These are phyloP conservation scores for Babesia bovis DNA, from an alignment of 169 alveolate genomes.

Conservation along the genomic window DNA sequence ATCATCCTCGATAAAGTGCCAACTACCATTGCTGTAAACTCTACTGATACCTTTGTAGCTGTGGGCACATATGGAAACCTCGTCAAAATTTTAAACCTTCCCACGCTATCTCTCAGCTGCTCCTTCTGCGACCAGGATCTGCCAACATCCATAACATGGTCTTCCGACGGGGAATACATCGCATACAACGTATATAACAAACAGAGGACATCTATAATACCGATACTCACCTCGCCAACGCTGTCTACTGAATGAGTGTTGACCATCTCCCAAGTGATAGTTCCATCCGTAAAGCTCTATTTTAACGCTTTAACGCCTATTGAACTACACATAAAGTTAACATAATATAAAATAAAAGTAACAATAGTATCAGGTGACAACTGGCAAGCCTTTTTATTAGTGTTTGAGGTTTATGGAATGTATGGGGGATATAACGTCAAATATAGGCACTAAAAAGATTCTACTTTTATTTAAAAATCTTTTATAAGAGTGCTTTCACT, in stretches of 20 bases:
- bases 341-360: no score
- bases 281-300: no score
- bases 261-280: no score
- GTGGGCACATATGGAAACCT: slow-evolving; percentile 60
- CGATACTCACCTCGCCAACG: slow-evolving; percentile 31
- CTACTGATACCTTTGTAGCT: slow-evolving; percentile 48
- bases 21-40: slow-evolving; percentile 41
- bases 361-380: no score
- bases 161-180: slow-evolving; percentile 43
- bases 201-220: slow-evolving; percentile 52
- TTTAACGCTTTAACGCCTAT: no score
- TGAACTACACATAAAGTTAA: no score
- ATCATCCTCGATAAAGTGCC: slow-evolving; percentile 54
- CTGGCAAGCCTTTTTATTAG: no score
- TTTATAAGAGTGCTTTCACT: no score
- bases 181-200: slow-evolving; percentile 53
- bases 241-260: slow-evolving; percentile 36
- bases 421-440: no score
- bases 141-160: slow-evolving; percentile 53
- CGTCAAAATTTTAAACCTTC: slow-evolving; percentile 45
- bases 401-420: no score
- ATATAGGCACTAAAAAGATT: no score
- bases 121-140: slow-evolving; percentile 52
- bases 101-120: slow-evolving; percentile 50
- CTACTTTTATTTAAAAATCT: no score